Base-by-base conservation (phyloP, 2,329 filamentous ascomycete genomes). In the Arthrinium phaeospermum region DNA sequence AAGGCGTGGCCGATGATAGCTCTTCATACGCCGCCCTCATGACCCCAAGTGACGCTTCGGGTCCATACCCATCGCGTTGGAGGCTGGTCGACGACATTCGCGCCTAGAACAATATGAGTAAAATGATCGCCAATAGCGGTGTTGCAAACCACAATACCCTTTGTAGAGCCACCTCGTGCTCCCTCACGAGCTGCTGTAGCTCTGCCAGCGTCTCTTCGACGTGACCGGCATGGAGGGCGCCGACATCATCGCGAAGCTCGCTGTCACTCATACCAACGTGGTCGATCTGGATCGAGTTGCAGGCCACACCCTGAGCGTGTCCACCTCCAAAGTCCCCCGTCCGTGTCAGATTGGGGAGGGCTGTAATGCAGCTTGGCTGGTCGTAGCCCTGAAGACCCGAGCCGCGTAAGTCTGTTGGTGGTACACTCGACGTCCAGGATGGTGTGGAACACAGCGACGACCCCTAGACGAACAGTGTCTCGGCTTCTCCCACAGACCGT, bases 141-240 rank as follows among this genome's bases (percentile, higher is more conserved):
- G 57, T 19, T 13, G n/a, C 57, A n/a, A 41, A 30, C 69, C 37
- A 49, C 27, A 75, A 67, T 72, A 89, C 88, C 80, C 84, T 84
- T 72, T 83, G 80, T 24, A 91, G 80, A 70, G 85, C 82, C 70
- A 81, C 80, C 77, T 90, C 86, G 73, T 89, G 86, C 77, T 91
- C 86, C 71, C 83, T 83, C 44, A 91, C 85, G 76, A 85, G 85
- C 22, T 82, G 83, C 79, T 93, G 90, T 1, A 96, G 88, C 78
- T 92, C 91, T 74, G 86, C 87, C 64, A 95, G 78, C 1, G 93
- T 94, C 71, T 89, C 87, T 72, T 94, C 89, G 64, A 96, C 83
- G 77, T 87, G 89, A 57, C 85, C 79, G 70, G 86, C 83, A 74
- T 91, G 86, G 71, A 64, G 19, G 57, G 22, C 19, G 57, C 57